Evolutionary conservation across 192 early-diverging fungal genomes (phyloP).

Genomic region (Linnemannia schmuckeri): DNA sequence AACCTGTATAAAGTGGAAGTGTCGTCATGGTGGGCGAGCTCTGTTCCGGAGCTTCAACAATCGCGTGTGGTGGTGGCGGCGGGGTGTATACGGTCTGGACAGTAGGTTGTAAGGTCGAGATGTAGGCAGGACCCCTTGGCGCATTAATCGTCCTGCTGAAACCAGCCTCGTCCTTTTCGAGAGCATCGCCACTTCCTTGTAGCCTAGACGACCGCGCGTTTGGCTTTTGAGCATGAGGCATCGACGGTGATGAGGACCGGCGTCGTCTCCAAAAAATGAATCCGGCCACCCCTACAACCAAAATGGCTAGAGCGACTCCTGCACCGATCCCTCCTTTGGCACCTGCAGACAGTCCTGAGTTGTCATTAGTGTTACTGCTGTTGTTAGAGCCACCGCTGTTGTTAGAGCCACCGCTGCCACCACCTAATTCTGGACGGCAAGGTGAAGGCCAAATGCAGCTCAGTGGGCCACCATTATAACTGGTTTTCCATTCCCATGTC

Average conservation of each 20-base stretch:
- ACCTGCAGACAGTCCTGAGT: conserved; percentile 29
- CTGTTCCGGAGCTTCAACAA: neutral
- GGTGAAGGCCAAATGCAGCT: conserved; percentile 29
- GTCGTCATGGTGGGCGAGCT: neutral
- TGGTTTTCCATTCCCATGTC: conserved; percentile 34
- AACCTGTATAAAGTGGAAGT: neutral
- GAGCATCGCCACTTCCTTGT: neutral
- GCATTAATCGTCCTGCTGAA: neutral
- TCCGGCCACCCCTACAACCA: conserved; percentile 18
- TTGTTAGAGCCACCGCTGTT: neutral
- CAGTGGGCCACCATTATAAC: conserved; percentile 27
- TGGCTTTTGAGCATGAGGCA: neutral
- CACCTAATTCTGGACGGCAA: neutral
- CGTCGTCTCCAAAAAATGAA: conserved; percentile 22
- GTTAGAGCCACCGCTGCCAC: neutral
- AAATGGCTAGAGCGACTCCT: conserved; percentile 13
- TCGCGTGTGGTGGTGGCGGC: neutral
- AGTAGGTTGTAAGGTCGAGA: neutral
- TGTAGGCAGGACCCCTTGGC: neutral
- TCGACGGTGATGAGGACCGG: neutral
- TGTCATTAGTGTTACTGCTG: neutral
- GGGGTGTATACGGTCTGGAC: neutral
- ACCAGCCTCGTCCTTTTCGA: neutral
- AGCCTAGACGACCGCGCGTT: neutral
- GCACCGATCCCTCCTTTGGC: conserved; percentile 45